A percentile compares a stretch with the other conserved stretches of the same genome.
Conservation (phyloP, 2,329 filamentous ascomycete genomes). For the Colletotrichum camelliae region DNA sequence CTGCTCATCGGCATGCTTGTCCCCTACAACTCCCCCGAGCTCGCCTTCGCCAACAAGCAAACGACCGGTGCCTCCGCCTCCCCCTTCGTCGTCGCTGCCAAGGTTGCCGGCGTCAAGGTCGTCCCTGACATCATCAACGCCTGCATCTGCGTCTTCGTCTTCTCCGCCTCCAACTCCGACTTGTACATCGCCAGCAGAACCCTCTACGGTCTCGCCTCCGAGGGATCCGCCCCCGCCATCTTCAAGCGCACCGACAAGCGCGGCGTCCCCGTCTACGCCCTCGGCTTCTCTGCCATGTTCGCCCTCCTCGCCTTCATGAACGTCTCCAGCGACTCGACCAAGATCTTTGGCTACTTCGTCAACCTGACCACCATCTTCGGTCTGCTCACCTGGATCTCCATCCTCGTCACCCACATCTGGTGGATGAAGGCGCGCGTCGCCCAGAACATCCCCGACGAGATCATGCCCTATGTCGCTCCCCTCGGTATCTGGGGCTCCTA, state of each 20-base stretch:
- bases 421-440: conserved; percentile 68
- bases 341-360: conserved; percentile 64
- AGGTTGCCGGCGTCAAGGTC: conserved; percentile 63
- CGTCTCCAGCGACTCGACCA: conserved; percentile 46
- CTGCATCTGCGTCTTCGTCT: conserved; percentile 77
- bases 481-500: conserved; percentile 75
- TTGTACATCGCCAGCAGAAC: conserved; percentile 78
- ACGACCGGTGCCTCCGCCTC: conserved; percentile 63
- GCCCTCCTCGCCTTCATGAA: conserved; percentile 74
- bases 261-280: conserved; percentile 73
- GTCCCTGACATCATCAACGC: conserved; percentile 75
- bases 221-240: conserved; percentile 74
- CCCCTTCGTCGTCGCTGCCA: conserved; percentile 78
- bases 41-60: conserved; percentile 60
- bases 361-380: conserved; percentile 73
- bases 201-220: conserved; percentile 74
- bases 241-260: conserved; percentile 74
- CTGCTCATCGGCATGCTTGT: conserved; percentile 79
- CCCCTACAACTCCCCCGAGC: conserved; percentile 68
- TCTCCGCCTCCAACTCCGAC: conserved; percentile 79
- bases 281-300: conserved; percentile 66
- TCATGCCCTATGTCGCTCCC: conserved; percentile 71
- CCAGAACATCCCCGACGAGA: conserved; percentile 60
- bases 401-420: conserved; percentile 70
- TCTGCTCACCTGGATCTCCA: conserved; percentile 70